Percentiles rank a stretch among this genome's conserved stretches.
phyloP scores from a whole-genome alignment of 2,329 filamentous ascomycete species.

The Fusarium falciforme region DNA sequence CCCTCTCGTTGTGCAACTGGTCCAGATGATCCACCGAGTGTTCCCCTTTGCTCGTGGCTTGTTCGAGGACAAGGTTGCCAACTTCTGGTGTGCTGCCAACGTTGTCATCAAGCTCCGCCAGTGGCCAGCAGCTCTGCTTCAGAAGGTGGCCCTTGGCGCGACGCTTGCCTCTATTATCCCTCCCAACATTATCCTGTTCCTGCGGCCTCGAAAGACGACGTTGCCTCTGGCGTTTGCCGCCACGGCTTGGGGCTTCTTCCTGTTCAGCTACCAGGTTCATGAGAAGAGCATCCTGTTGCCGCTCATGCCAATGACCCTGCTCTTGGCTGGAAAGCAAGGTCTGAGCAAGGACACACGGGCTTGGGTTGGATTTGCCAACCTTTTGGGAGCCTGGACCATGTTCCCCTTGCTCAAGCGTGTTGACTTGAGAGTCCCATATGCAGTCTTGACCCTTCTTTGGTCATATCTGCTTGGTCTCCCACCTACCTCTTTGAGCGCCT shows the following conservation, averaged over 20 bases:
- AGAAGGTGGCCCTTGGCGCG: constrained; percentile 77
- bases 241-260: constrained; percentile 95
- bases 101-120: constrained; percentile 86
- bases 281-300: constrained; percentile 97
- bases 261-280: constrained; percentile 98
- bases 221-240: constrained; percentile 84
- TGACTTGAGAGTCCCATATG: constrained; percentile 85
- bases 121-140: constrained; percentile 78
- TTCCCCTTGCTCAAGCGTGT: constrained; percentile 91
- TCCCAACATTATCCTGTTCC: constrained; percentile 82
- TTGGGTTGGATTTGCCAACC: constrained; percentile 97
- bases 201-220: constrained; percentile 80
- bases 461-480: constrained; percentile 90
- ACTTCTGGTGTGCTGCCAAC: constrained; percentile 96
- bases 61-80: constrained; percentile 99
- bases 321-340: constrained; percentile 83
- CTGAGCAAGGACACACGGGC: constrained; percentile 80
- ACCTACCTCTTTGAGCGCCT: constrained; percentile 77
- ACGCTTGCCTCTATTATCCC: constrained; percentile 83
- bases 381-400: constrained; percentile 91
- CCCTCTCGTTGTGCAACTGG: constrained; percentile 79
- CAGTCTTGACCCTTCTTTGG: constrained; percentile 87
- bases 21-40: constrained; percentile 89
- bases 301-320: constrained; percentile 90
- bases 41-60: constrained; percentile 96